Conservation (phyloP, 108 stramenopile genomes). For the Pinguiococcus pyrenoidosus region DNA sequence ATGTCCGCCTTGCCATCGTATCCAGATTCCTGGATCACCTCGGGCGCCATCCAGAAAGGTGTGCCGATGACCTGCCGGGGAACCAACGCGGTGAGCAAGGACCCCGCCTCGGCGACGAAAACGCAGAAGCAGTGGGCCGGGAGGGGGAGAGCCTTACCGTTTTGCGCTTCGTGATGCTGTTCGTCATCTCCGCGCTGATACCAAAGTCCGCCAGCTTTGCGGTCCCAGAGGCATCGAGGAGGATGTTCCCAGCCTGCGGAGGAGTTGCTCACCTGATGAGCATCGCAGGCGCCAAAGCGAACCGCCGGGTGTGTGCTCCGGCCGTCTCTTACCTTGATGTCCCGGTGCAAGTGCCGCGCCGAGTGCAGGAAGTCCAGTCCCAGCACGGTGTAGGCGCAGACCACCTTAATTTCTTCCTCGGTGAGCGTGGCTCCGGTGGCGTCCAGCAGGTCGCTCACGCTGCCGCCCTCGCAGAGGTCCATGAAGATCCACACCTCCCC, state of each 20-base stretch:
- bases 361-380: slow-evolving; percentile 36
- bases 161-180: slow-evolving; percentile 86
- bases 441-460: slow-evolving; percentile 32
- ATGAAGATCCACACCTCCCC: slow-evolving; percentile 39
- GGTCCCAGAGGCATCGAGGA: slow-evolving; percentile 30
- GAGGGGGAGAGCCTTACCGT: no score
- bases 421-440: slow-evolving; percentile 19
- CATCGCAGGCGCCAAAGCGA: no score
- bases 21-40: slow-evolving; percentile 77
- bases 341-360: slow-evolving; percentile 34
- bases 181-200: slow-evolving; percentile 63
- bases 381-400: slow-evolving; percentile 29
- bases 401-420: slow-evolving; percentile 23
- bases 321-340: no score
- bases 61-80: slow-evolving; percentile 94
- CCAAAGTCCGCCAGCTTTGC: slow-evolving; percentile 50
- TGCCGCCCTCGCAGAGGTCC: slow-evolving; percentile 38
- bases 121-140: no score
- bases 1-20: slow-evolving; percentile 95
- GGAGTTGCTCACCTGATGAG: no score
- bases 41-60: slow-evolving; percentile 99
- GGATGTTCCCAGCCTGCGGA: slow-evolving; percentile 45
- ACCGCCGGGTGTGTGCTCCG: no score
- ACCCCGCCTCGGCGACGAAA: no score
- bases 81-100: no score